Evolutionary conservation across 2,329 filamentous ascomycete genomes (phyloP).

Genomic region (Metarhizium humberi): DNA sequence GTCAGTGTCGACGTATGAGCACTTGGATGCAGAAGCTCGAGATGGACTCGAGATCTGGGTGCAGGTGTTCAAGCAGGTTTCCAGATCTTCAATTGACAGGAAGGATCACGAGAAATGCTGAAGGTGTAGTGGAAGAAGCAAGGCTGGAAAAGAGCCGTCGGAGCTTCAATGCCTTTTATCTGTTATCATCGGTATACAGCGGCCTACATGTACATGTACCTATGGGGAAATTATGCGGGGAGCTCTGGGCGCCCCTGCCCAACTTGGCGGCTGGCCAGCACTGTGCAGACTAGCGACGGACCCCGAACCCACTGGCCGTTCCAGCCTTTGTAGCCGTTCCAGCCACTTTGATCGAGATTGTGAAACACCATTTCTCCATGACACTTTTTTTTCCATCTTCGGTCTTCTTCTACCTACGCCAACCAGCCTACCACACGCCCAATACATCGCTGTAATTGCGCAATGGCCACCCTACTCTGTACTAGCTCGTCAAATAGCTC

Average conservation of each 20-base stretch:
- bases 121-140: background rate
- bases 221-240: conserved; percentile 1
- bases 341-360: background rate
- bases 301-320: background rate
- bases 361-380: background rate
- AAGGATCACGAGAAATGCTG: background rate
- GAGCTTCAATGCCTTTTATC: conserved; percentile 6
- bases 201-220: background rate
- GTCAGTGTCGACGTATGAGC: background rate
- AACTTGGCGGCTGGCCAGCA: no score
- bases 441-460: background rate
- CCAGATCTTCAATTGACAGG: background rate
- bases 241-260: background rate
- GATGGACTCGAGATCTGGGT: background rate
- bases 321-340: background rate
- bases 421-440: background rate
- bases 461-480: no score
- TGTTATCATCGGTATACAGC: conserved; percentile 5
- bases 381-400: background rate
- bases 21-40: background rate
- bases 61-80: background rate
- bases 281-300: no score
- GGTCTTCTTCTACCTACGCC: background rate
- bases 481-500: background rate
- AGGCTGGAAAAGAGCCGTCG: background rate